phyloP scores from a whole-genome alignment of 805 yeast species.

The Kodamaea restingae region DNA sequence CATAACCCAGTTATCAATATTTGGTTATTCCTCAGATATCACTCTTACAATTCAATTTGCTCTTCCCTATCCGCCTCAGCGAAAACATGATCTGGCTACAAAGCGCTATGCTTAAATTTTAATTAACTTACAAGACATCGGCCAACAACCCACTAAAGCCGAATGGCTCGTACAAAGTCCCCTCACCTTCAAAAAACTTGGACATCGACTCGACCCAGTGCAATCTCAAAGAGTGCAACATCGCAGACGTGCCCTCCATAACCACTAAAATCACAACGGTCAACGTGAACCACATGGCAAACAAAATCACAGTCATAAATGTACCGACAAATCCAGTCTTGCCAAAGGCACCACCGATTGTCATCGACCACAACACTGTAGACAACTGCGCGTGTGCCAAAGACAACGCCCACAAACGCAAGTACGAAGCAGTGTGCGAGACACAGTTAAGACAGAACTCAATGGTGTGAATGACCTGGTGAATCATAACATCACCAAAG shows the following conservation, averaged over 20 bases:
- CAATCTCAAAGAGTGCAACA: slow-evolving; percentile 71
- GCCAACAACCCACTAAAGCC: slow-evolving; percentile 13
- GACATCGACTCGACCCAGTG: slow-evolving; percentile 87
- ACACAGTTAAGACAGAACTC: slow-evolving; percentile 79
- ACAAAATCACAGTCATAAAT: slow-evolving; percentile 53
- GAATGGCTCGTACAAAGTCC: slow-evolving; percentile 64
- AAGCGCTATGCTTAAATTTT: too few species aligned
- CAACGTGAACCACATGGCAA: slow-evolving; percentile 72
- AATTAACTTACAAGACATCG: slow-evolving; percentile 11
- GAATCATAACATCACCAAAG: slow-evolving; percentile 68
- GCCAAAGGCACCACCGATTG: slow-evolving; percentile 60
- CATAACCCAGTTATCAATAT: too few species aligned
- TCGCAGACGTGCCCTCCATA: slow-evolving; percentile 85
- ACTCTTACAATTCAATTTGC: too few species aligned
- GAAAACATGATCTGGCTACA: too few species aligned
- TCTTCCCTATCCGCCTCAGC: too few species aligned
- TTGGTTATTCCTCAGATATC: too few species aligned
- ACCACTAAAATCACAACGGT: slow-evolving; percentile 66
- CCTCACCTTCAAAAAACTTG: slow-evolving; percentile 75
- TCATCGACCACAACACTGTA: slow-evolving; percentile 73
- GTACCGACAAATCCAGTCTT: slow-evolving; percentile 52
- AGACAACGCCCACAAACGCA: slow-evolving; percentile 75
- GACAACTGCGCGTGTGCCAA: slow-evolving; percentile 79
- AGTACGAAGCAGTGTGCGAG: slow-evolving; percentile 74
- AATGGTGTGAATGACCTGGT: slow-evolving; percentile 77